A percentile compares a stretch with the other conserved stretches of the same genome.
These are phyloP conservation scores for Pachysolen tannophilus DNA, from an alignment of 805 yeast genomes.

Conservation along the genomic window DNA sequence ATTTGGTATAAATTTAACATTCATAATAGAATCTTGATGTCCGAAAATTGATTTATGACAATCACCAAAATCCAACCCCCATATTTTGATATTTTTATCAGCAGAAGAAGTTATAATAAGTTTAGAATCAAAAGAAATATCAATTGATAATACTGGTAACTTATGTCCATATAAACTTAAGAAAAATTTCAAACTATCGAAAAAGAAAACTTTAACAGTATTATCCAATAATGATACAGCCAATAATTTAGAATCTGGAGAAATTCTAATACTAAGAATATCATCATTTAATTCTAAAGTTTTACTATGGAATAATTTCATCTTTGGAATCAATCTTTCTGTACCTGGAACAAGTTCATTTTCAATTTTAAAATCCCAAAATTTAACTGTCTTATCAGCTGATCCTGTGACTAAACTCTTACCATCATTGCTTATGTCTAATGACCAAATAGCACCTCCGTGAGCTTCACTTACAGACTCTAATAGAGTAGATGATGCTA, in stretches of 20 bases:
- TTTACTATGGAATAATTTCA: constrained; percentile 65
- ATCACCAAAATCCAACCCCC: constrained; percentile 99
- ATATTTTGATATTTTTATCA: constrained; percentile 92
- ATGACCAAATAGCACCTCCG: constrained; percentile 79
- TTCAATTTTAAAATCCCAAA: constrained; percentile 77
- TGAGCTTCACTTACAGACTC: constrained; percentile 71
- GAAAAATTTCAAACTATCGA: constrained; percentile 81
- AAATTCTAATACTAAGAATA: constrained; percentile 66
- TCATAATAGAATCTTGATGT: constrained; percentile 93
- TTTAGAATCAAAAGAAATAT: constrained; percentile 84
- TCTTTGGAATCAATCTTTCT: constrained; percentile 33
- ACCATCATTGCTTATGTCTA: constrained; percentile 84
- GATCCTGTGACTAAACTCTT: constrained; percentile 83
- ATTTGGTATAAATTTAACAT: constrained; percentile 75
- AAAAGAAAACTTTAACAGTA: constrained; percentile 90
- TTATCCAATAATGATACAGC: constrained; percentile 86
- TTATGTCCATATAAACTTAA: constrained; percentile 93
- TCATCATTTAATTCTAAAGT: constrained; percentile 86
- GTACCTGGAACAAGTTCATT: constrained; percentile 70
- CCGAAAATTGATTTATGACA: constrained; percentile 96
- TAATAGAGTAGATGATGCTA: constrained; percentile 70
- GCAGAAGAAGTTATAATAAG: constrained; percentile 89
- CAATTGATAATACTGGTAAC: constrained; percentile 87
- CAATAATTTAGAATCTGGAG: constrained; percentile 69
- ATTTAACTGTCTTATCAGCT: constrained; percentile 82